Percentiles rank a stretch among this genome's conserved stretches.
Conservation (phyloP, 2,329 filamentous ascomycete species). For the Alternaria arbusti region DNA sequence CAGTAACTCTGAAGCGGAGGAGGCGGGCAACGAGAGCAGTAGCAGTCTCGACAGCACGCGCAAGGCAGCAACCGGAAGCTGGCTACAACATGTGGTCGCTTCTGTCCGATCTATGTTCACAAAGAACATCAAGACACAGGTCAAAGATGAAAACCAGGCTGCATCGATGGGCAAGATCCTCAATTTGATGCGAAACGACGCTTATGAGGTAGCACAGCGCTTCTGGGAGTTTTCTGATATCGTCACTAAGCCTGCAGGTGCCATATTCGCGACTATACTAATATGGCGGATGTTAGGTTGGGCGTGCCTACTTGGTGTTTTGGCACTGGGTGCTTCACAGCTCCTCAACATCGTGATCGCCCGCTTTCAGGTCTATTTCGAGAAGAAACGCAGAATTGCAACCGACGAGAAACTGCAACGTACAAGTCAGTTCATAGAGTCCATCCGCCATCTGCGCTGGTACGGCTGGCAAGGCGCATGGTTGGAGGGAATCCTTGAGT, state of each 20-base stretch:
- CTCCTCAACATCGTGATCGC: slow-evolving; percentile 72
- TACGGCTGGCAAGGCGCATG: slow-evolving; percentile 83
- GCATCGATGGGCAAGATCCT: slow-evolving; percentile 91
- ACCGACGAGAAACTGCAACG: slow-evolving; percentile 81
- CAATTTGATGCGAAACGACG: slow-evolving; percentile 82
- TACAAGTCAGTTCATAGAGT: slow-evolving; percentile 85
- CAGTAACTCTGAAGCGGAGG: slow-evolving; percentile 19
- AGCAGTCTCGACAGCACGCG: slow-evolving; percentile 10
- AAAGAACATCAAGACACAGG: slow-evolving; percentile 31
- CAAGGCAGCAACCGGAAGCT: background rate
- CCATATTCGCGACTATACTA: slow-evolving; percentile 75
- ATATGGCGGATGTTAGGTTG: slow-evolving; percentile 82
- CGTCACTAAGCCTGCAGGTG: slow-evolving; percentile 75
- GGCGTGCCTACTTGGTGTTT: slow-evolving; percentile 75
- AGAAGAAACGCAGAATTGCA: slow-evolving; percentile 72
- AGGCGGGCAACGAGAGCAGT: slow-evolving; percentile 20
- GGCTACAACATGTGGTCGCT: slow-evolving; percentile 12
- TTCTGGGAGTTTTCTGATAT: slow-evolving; percentile 89
- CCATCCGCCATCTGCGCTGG: slow-evolving; percentile 80
- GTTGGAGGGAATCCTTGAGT: slow-evolving; percentile 72
- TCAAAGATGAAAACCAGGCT: slow-evolving; percentile 56
- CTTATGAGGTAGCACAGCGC: slow-evolving; percentile 79
- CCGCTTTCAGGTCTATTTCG: slow-evolving; percentile 69
- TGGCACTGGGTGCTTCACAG: slow-evolving; percentile 73
- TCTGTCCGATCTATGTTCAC: slow-evolving; percentile 23